Evolutionary conservation across 805 yeast species (phyloP).

Genomic region (Hanseniaspora lindneri): DNA sequence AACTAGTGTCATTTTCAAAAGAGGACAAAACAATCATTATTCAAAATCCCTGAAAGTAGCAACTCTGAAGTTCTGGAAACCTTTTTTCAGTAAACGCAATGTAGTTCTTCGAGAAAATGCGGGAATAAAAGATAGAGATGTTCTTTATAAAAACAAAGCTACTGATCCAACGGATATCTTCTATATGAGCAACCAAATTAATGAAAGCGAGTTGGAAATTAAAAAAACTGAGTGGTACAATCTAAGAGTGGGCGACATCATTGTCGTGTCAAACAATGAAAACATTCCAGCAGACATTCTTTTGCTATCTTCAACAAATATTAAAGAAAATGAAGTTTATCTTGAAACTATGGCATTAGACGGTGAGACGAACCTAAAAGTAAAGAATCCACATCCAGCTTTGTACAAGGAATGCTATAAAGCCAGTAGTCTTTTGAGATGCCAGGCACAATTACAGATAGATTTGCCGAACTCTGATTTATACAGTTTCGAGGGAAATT

Average conservation of each 20-base stretch:
- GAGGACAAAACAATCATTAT: slow-evolving; percentile 4
- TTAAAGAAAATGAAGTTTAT: slow-evolving; percentile 47
- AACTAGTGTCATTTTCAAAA: slow-evolving; percentile 31
- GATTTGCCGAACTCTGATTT: slow-evolving; percentile 91
- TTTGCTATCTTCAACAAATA: slow-evolving; percentile 51
- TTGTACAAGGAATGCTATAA: slow-evolving; percentile 41
- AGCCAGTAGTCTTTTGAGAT: slow-evolving; percentile 39
- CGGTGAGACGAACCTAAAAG: slow-evolving; percentile 89
- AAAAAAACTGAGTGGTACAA: slow-evolving; percentile 51
- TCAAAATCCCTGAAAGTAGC: slow-evolving; percentile 1
- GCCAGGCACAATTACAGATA: slow-evolving; percentile 45
- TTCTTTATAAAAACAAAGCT: neutral
- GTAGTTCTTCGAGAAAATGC: neutral
- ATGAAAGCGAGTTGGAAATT: neutral
- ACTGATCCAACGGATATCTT: neutral
- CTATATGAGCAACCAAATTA: slow-evolving; percentile 4
- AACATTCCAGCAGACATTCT: slow-evolving; percentile 91
- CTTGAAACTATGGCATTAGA: slow-evolving; percentile 96
- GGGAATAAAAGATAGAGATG: neutral
- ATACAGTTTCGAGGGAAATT: slow-evolving; percentile 79
- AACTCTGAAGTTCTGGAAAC: slow-evolving; percentile 5
- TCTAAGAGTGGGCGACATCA: slow-evolving; percentile 75
- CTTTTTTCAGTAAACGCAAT: neutral
- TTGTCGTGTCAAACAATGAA: slow-evolving; percentile 63
- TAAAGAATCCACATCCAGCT: slow-evolving; percentile 55